Conservation (phyloP, 129 eudicot species). For the Flaveria robusta region DNA sequence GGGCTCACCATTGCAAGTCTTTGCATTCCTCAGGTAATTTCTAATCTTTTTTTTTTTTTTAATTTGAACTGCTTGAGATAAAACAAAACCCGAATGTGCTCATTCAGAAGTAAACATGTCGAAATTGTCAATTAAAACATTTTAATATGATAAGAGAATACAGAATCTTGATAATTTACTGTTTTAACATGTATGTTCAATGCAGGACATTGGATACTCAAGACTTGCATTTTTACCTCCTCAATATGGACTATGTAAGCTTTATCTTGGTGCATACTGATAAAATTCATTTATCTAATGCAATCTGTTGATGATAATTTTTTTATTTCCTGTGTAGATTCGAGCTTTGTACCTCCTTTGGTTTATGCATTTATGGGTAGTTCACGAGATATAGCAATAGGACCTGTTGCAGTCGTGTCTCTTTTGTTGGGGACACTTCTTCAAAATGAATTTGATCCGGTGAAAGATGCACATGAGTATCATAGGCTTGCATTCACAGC, state of each 20-base stretch:
- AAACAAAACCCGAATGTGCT: background rate
- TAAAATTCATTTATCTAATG: background rate
- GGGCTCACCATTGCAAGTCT: conserved; percentile 89
- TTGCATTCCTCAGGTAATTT: conserved; percentile 81
- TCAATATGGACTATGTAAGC: conserved; percentile 81
- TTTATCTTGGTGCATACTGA: conserved; percentile 4
- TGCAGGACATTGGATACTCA: conserved; percentile 74
- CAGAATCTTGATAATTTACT: conserved; percentile 6
- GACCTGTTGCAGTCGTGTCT: conserved; percentile 92
- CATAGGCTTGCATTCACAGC: conserved; percentile 84
- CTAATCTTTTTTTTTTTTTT: background rate
- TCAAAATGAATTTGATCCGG: conserved; percentile 66
- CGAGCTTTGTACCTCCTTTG: conserved; percentile 88
- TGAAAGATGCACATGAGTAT: conserved; percentile 46
- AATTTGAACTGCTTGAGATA: background rate
- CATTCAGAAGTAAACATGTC: background rate
- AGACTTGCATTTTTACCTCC: conserved; percentile 77
- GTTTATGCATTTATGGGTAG: conserved; percentile 93
- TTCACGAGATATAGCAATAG: conserved; percentile 88
- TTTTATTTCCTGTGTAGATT: conserved; percentile 47
- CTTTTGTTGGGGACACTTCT: conserved; percentile 74
- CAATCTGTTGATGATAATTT: conserved; percentile 4
- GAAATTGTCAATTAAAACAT: background rate
- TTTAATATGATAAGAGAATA: conserved; percentile 1
- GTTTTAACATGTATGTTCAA: conserved; percentile 17